Evolutionary conservation across 202 grass and related monocot genomes (phyloP), one percentile per base, ranked within the genome.

Genomic region (Schoenoplectus tabernaemontani): DNA sequence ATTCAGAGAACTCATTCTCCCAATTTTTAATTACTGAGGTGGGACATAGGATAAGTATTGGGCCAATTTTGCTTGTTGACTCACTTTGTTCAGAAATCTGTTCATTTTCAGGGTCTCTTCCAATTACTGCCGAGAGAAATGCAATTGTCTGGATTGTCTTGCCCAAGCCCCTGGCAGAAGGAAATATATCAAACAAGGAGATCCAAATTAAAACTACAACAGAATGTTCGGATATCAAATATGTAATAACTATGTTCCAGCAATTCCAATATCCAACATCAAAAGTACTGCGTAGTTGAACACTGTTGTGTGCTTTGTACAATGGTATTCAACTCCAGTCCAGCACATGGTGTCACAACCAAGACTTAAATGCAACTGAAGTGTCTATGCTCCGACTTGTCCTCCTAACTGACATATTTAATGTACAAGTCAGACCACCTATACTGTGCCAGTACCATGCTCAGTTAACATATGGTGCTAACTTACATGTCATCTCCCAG

Each of bases 101-200:
- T 68, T 61, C 82, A 75, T 69, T 70, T 48, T 85, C 86, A 86
- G 80, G 83, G 56, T 87, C 84, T 84, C 88, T 92, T 76, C 85
- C 86, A 80, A 90, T 84, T 26, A 97, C 81, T 84, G 89, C 85
- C 23, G 94, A 89, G 11, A 97, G 78, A 79, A 94, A 94, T 78
- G 94, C 94, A 83, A 94, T 97, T 67, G 91, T 92, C 82, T 97
- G 94, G 80, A 97, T 97, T 44, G 94, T 97, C 85, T 97, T 97
- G 61, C 94, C 94, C 82, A 97, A 82, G 39, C 94, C 94, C 94
- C 91, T 97, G 84, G 34, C 82, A 51, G 15, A 73, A 9, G 76
- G 57, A 90, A 69, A 67, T 3, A 62, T 30, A 83, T 28, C 67
- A 63, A 82, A 89, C 42, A 68, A 88, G 76, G 26, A 71, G 47